Percentiles rank a stretch among this genome's conserved stretches.
Conservation (phyloP, 2,329 filamentous ascomycete genomes). For the Blastomyces gilchristii region DNA sequence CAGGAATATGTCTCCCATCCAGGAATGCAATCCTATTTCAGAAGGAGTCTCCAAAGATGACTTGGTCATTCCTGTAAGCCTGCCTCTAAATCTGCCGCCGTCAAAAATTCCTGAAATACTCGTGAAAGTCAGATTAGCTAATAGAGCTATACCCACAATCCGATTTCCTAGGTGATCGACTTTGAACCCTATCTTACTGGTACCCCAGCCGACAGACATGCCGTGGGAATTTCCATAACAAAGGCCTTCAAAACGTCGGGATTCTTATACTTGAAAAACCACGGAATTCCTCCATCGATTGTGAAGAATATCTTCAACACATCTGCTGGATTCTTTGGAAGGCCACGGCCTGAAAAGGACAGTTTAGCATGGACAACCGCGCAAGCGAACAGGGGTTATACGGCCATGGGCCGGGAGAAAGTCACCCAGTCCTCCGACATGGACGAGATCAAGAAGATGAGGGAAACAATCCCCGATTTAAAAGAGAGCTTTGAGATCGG, state of each 20-base stretch:
- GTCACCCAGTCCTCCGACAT: conserved; percentile 48
- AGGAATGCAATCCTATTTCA: conserved; percentile 19
- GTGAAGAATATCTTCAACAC: conserved; percentile 54
- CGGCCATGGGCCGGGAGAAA: conserved; percentile 61
- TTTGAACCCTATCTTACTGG: conserved; percentile 63
- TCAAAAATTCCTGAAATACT: background rate
- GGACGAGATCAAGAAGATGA: conserved; percentile 48
- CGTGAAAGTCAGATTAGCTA: background rate
- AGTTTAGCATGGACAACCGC: conserved; percentile 60
- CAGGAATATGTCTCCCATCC: conserved; percentile 10
- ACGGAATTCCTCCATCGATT: conserved; percentile 54
- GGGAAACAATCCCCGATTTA: conserved; percentile 41
- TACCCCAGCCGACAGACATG: conserved; percentile 47
- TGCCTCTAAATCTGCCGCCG: background rate
- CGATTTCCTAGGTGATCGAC: conserved; percentile 55
- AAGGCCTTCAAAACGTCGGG: conserved; percentile 74
- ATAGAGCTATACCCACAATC: background rate
- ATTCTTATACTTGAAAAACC: conserved; percentile 80
- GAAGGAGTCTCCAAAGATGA: conserved; percentile 36
- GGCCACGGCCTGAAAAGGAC: conserved; percentile 53
- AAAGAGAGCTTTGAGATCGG: conserved; percentile 56
- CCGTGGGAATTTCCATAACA: conserved; percentile 62
- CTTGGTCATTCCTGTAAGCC: conserved; percentile 33
- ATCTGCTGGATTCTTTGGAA: conserved; percentile 61
- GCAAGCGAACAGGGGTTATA: conserved; percentile 64